phyloP scores from a whole-genome alignment of 768 basidiomycete species.

The Heimioporus sp. region DNA sequence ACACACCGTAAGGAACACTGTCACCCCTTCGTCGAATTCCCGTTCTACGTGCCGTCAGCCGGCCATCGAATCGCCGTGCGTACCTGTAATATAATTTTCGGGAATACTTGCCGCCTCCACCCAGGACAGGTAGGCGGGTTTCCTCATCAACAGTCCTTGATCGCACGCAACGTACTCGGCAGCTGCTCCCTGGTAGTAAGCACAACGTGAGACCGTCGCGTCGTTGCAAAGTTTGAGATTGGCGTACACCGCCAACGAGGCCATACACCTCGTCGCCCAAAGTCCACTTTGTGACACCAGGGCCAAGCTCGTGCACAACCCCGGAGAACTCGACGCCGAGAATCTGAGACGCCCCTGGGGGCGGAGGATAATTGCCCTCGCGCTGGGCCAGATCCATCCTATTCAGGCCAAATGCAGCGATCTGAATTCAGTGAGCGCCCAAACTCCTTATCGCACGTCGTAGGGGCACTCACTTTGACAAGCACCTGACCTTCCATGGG shows the following conservation, averaged over 20 bases:
- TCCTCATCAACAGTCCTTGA: slow-evolving; percentile 65
- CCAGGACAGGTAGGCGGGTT: slow-evolving; percentile 77
- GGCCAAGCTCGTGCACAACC: slow-evolving; percentile 51
- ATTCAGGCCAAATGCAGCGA: slow-evolving; percentile 86
- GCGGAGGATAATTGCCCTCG: slow-evolving; percentile 71
- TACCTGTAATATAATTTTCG: slow-evolving; percentile 87
- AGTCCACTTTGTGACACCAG: slow-evolving; percentile 51
- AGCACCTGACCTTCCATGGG: slow-evolving; percentile 60
- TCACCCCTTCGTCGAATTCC: slow-evolving; percentile 3
- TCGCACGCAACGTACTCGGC: slow-evolving; percentile 79
- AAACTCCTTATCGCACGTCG: too few species aligned
- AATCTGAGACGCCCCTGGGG: slow-evolving; percentile 70
- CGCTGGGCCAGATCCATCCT: slow-evolving; percentile 81
- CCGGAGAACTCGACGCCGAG: slow-evolving; percentile 91
- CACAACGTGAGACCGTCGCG: background rate
- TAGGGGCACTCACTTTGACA: slow-evolving; percentile 58
- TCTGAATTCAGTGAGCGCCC: slow-evolving; percentile 34
- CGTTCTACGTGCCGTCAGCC: background rate
- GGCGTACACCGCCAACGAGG: slow-evolving; percentile 71
- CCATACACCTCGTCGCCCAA: slow-evolving; percentile 76
- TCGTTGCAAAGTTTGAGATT: slow-evolving; percentile 1
- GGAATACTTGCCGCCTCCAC: slow-evolving; percentile 84
- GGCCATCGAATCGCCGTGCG: slow-evolving; percentile 16
- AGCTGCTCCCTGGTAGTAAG: slow-evolving; percentile 70
- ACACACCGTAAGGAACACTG: background rate